phyloP scores from a whole-genome alignment of 2,329 filamentous ascomycete species.

The Paecilomyces variotii region DNA sequence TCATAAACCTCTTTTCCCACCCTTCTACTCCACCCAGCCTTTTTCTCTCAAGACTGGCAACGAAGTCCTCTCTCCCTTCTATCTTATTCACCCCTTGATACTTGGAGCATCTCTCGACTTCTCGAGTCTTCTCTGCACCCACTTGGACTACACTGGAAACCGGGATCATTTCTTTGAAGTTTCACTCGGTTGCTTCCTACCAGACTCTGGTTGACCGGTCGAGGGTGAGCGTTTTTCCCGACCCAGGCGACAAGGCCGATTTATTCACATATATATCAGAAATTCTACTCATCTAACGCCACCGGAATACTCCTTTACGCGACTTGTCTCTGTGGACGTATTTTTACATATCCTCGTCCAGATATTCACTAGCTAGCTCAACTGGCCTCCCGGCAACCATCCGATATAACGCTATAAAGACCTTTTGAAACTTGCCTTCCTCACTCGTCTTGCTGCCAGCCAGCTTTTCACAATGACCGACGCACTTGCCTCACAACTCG shows the following conservation, averaged over 20 bases:
- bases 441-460: background rate
- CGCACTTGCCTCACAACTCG: constrained; percentile 38
- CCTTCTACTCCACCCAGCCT: background rate
- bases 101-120: background rate
- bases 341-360: background rate
- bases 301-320: background rate
- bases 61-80: background rate
- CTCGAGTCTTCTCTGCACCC: background rate
- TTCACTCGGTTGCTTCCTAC: background rate
- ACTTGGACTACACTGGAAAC: background rate
- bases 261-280: background rate
- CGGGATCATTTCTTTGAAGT: background rate
- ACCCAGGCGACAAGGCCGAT: background rate
- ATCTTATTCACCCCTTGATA: background rate
- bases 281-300: background rate
- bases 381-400: background rate
- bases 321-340: background rate
- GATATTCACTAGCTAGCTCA: background rate
- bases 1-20: background rate
- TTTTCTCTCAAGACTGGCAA: background rate
- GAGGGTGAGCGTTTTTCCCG: background rate
- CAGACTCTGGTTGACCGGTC: background rate
- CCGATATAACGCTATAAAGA: background rate
- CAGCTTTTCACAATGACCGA: constrained; percentile 31
- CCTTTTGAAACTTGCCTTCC: background rate